Conservation (phyloP, 805 yeast genomes). For the Candida germanica region DNA sequence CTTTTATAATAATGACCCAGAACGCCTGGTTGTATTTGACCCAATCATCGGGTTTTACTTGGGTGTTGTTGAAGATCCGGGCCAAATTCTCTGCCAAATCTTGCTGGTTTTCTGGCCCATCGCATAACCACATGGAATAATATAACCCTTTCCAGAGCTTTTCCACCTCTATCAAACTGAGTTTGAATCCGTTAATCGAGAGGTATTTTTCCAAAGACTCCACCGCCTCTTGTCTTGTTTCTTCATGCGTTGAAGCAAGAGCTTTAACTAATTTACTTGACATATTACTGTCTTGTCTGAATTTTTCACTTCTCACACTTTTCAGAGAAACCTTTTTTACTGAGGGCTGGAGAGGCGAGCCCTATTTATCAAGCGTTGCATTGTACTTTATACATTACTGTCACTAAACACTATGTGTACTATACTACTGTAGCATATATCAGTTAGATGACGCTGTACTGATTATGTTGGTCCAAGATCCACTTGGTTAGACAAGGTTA, state of each 20-base stretch:
- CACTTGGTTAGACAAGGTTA: too few species aligned
- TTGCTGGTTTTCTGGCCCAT: conserved; percentile 90
- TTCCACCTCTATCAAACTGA: conserved; percentile 56
- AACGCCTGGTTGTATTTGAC: conserved; percentile 63
- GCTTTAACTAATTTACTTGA: conserved; percentile 63
- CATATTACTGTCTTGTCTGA: too few species aligned
- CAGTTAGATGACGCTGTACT: too few species aligned
- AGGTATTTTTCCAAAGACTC: conserved; percentile 12
- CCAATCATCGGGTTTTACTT: conserved; percentile 24
- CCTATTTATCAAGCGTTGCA: too few species aligned
- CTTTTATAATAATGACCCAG: conserved; percentile 73
- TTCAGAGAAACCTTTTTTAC: too few species aligned
- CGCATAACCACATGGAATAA: conserved; percentile 95
- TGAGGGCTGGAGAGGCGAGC: too few species aligned
- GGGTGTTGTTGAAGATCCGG: conserved; percentile 43
- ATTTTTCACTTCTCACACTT: too few species aligned
- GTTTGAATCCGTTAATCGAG: conserved; percentile 36
- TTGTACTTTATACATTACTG: too few species aligned
- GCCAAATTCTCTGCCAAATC: conserved; percentile 74
- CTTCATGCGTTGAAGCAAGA: conserved; percentile 78
- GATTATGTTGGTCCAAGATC: too few species aligned
- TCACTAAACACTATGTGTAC: too few species aligned
- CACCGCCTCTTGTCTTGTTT: conserved; percentile 55
- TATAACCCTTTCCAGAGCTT: conserved; percentile 96
- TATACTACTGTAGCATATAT: too few species aligned